Evolutionary conservation across 2,329 filamentous ascomycete species (phyloP), one percentile per base, ranked within the genome.

Genomic region (Microsporum canis): DNA sequence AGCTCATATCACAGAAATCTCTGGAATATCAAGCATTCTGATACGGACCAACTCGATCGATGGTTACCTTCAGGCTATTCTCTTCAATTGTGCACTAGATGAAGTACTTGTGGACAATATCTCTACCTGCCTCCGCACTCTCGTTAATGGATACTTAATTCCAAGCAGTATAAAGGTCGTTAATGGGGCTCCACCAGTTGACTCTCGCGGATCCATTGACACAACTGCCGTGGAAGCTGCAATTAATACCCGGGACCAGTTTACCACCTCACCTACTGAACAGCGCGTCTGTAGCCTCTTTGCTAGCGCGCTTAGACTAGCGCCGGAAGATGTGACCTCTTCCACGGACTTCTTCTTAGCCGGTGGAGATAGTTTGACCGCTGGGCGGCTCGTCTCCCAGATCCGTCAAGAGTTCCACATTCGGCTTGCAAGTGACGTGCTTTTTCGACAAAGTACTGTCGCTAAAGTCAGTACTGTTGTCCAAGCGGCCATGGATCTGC

Each of bases 281-380:
- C 34, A 10, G 29, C 23, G 43, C 8, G 38, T 59, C 5, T 45
- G 39, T 29, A 23, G 7, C 17, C 38, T 45, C 29, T 59, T 59
- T 45, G 39, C 34, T 45, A 14, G 6, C 8, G 39, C 43, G 1
- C 57, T 59, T 10, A 14, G 57, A 23, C n/a, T 39, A 6, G 17
- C 39, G 2, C 57, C 3, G 17, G 57, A 31, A 8, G 57, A 59
- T 7, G 27, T 59, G 31, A 31, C 31, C 10, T 14, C 29, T 7
- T 12, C 38, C 17, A 43, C 57, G 10, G 57, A 59, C 39, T 59
- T 59, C 43, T 59, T 59, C 17, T n/a, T 31, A 29, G 23, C 43
- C 8, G 57, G 57, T 23, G 57, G 57, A 29, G 57, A 59, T 43
- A 59, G 57, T 31, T 33, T 59, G n/a, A 59, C 29, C 10, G 57